phyloP scores from a whole-genome alignment of 164 flowering plant genomes.

The Aristolochia californica region DNA sequence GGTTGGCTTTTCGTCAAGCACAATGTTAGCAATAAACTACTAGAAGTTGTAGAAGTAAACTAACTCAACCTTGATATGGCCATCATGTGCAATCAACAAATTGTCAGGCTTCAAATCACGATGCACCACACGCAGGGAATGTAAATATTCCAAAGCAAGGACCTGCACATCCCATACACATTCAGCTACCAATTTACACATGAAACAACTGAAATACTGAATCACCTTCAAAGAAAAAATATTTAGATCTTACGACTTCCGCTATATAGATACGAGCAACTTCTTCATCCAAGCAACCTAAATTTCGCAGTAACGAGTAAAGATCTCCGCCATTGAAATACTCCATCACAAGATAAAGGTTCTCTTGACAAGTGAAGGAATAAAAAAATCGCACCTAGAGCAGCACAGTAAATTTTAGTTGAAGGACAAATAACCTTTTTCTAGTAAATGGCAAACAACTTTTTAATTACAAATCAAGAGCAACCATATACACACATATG shows the following conservation, averaged over 20 bases:
- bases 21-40: too few species aligned
- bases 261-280: constrained; percentile 95
- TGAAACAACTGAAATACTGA: neutral
- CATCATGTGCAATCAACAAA: constrained; percentile 98
- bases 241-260: constrained; percentile 78
- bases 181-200: neutral
- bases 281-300: constrained; percentile 97
- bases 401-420: constrained; percentile 10
- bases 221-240: neutral
- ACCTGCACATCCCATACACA: constrained; percentile 39
- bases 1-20: too few species aligned
- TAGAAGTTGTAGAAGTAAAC: neutral
- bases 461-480: too few species aligned
- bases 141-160: constrained; percentile 95
- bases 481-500: too few species aligned
- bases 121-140: constrained; percentile 89
- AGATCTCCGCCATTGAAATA: constrained; percentile 98
- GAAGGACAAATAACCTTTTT: constrained; percentile 10
- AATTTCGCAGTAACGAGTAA: constrained; percentile 89
- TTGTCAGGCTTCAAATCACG: constrained; percentile 99
- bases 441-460: too few species aligned
- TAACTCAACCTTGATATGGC: constrained; percentile 79
- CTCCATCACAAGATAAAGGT: constrained; percentile 98
- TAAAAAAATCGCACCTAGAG: constrained; percentile 95
- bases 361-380: constrained; percentile 97